Evolutionary conservation across 352 stramenopile genomes (phyloP).

Genomic region (Blastocystis sp.): DNA sequence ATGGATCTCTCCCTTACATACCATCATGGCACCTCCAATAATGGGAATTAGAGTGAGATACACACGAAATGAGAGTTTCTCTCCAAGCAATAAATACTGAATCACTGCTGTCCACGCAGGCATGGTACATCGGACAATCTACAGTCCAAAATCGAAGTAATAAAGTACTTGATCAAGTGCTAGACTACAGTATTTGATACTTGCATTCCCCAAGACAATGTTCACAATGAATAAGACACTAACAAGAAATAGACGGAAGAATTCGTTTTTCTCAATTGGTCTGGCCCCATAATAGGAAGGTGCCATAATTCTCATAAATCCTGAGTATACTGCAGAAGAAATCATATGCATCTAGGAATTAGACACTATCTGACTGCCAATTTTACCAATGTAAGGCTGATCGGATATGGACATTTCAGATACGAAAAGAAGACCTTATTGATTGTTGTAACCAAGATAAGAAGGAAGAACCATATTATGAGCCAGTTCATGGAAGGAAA

Average conservation of each 20-base stretch:
- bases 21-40: conserved; percentile 60
- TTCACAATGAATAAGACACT: conserved; percentile 60
- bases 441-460: conserved; percentile 58
- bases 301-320: neutral
- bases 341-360: conserved; percentile 54
- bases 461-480: conserved; percentile 57
- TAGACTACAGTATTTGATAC: conserved; percentile 60
- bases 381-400: conserved; percentile 43
- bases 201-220: conserved; percentile 54
- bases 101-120: conserved; percentile 49
- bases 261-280: conserved; percentile 28
- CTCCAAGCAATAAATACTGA: conserved; percentile 44
- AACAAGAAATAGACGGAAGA: conserved; percentile 25
- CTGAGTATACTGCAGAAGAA: conserved; percentile 47
- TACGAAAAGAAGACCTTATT: conserved; percentile 53
- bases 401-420: conserved; percentile 60
- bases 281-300: conserved; percentile 49
- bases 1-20: conserved; percentile 58
- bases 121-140: conserved; percentile 62
- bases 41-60: conserved; percentile 54
- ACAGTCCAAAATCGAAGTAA: neutral
- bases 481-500: conserved; percentile 51
- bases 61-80: conserved; percentile 47
- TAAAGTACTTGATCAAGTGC: conserved; percentile 53
- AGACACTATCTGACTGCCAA: neutral